Conservation (phyloP, 192 early-diverging fungal genomes). For the Coemansia sp. region DNA sequence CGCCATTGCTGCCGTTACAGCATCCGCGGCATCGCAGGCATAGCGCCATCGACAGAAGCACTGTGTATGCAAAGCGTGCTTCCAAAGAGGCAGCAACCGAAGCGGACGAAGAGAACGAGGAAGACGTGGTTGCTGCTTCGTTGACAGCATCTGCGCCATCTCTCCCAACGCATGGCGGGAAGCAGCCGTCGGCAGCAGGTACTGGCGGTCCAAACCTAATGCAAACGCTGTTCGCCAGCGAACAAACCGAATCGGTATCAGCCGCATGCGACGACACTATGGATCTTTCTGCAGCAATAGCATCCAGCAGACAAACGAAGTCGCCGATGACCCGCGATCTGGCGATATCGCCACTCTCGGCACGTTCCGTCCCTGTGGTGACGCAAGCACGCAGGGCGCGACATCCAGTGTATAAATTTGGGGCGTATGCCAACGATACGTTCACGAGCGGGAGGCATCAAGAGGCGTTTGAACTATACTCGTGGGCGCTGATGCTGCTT, state of each 20-base stretch:
- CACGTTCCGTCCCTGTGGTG: slow-evolving; percentile 41
- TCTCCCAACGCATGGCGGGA: neutral
- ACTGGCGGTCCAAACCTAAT: neutral
- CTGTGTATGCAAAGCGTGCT: neutral
- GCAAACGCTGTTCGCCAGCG: neutral
- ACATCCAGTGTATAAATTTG: slow-evolving; percentile 53
- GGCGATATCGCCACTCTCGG: slow-evolving; percentile 38
- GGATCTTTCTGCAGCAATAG: neutral
- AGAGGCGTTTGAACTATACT: slow-evolving; percentile 57
- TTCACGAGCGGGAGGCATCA: slow-evolving; percentile 59
- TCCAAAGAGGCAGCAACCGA: neutral
- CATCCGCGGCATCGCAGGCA: neutral
- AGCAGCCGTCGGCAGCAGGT: neutral
- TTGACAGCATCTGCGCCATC: slow-evolving; percentile 4
- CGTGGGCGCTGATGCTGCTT: slow-evolving; percentile 52
- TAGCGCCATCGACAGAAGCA: neutral
- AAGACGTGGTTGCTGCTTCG: neutral
- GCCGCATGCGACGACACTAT: neutral
- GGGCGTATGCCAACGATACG: slow-evolving; percentile 58
- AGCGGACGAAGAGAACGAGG: neutral
- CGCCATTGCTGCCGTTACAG: slow-evolving; percentile 1
- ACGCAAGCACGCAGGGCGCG: slow-evolving; percentile 49
- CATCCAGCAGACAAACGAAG: neutral
- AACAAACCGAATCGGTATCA: too few relatives aligned
- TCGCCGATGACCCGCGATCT: neutral